Percentiles rank a stretch among this genome's conserved stretches.
Conservation (phyloP, 208 protist genomes). For the Leishmania mexicana region DNA sequence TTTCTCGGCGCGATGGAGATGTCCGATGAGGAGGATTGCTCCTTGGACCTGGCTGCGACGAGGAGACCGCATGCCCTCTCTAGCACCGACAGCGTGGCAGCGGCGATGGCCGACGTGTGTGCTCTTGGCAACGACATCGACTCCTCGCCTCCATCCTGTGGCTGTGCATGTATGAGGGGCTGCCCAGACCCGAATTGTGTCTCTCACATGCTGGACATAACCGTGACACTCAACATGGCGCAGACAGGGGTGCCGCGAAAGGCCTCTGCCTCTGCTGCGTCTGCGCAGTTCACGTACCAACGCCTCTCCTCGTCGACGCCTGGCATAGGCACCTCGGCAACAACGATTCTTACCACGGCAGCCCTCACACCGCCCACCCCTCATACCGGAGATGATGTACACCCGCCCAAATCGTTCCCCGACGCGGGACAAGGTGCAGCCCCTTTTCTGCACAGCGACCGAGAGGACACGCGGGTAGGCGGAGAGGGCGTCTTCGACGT, state of each 20-base stretch:
- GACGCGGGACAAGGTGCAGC: neutral
- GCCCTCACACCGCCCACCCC: neutral
- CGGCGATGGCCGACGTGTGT: neutral
- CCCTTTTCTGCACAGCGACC: neutral
- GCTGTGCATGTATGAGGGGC: neutral
- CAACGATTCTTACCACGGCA: neutral
- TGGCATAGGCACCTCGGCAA: neutral
- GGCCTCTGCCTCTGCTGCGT: neutral
- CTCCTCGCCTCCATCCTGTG: conserved; percentile 4
- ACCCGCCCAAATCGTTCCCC: neutral
- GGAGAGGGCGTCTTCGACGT: neutral
- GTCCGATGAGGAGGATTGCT: neutral
- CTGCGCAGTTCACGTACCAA: neutral
- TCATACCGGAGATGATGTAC: neutral
- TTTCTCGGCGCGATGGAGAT: neutral
- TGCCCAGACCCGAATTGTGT: neutral
- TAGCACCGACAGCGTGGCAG: neutral
- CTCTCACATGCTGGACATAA: conserved; percentile 3
- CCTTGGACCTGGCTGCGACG: neutral
- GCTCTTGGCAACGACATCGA: neutral
- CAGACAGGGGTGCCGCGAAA: neutral
- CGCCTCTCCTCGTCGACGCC: neutral
- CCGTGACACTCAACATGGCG: neutral
- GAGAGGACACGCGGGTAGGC: neutral
- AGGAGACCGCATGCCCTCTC: neutral